Base-by-base conservation (phyloP, 2,329 filamentous ascomycete species). In the Cercospora janseana region DNA sequence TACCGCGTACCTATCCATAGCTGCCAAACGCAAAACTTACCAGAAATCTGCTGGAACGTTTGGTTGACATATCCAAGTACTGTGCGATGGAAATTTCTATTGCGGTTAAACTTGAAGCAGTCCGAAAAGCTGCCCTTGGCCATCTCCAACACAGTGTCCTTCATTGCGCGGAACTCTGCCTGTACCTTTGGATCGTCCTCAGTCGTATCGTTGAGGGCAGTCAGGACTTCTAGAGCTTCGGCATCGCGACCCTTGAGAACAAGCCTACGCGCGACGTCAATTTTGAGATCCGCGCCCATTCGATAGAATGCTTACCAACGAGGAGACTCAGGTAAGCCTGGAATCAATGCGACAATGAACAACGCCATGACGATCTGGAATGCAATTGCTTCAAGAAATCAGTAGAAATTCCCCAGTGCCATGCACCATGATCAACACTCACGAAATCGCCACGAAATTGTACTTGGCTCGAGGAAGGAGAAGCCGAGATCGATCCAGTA, bases 311-410 rank as follows among this genome's bases (percentile, higher is more conserved):
- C 38, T 20, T 44, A 60, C 76, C 79, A 82, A 45, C 80, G 73
- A 7, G 80, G 79, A 0, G 77, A 80, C 27, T 83, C 80, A 8
- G 79, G 79, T 1, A 81, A 68, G 10, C 70, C 69, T 46, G 76
- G 67, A 28, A 79, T 72, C 37, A 75, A 70, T 13, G 53, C 60
- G 40, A 77, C 67, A 20, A 81, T 78, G 27, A 80, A 68, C 2
- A 77, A 50, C 0, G 79, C 78, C 46, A 82, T 77, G 26, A 79
- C 59, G 55, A 80, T 79, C 63, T 82, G 79, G 62, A 82, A 79
- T 1, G 60, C 57, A n/a, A 81, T 72, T 0, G 79, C 41, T 44
- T 16, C 10, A 3, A 13, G 5, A 4, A 9, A 13, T 44, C 15
- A 28, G 27, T 9, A 23, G 10, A 13, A 0, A n/a, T 23, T 8